Base-by-base conservation (phyloP, 345 rosid species). In the Citrus mangshanensis region DNA sequence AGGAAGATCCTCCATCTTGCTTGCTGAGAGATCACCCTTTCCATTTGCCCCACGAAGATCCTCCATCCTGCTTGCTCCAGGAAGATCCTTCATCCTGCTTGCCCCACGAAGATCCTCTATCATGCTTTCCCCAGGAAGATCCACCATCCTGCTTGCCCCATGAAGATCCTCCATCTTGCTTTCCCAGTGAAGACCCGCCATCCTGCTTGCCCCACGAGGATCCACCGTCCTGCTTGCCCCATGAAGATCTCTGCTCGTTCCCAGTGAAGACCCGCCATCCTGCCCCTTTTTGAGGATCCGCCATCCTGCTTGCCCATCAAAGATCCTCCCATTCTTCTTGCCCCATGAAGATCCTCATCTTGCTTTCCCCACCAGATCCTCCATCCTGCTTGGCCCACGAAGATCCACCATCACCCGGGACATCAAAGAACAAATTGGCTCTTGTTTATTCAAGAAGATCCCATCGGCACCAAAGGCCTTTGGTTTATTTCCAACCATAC, bases 401-500 rank as follows among this genome's bases (percentile, higher is more conserved):
- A 25, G 66, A 62, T 24, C 30, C 35, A 27, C 66, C 35, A 27
- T 62, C 66, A 2, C n/a, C n/a, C n/a, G n/a, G n/a, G n/a, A 25
- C 27, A 16, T 30, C 66, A 8, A 62, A 24, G 65, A 56, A 76
- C 72, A 75, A 59, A 77, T 70, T 27, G n/a, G n/a, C 78, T 51
- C 76, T 34, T 67, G 83, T 28, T 74, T 72, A 59, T 46, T 76
- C 87, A 80, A 37, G 77, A 61, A 49, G 82, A 69, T 59, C 74
- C 82, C 81, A 74, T 68, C 77, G 30, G 64, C 71, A 70, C 70
- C 70, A 34, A 22, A 62, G 71, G 49, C 32, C 79, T 74, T 62
- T 54, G 74, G 40, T 42, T 88, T 83, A 28, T n/a, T 78, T 80
- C 87, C 84, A 68, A 32, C 42, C 32, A 60, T 76, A 10, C 35